These are phyloP conservation scores for Arxiozyma bovina DNA, from an alignment of 1,139 yeast genomes.

Conservation along the genomic window DNA sequence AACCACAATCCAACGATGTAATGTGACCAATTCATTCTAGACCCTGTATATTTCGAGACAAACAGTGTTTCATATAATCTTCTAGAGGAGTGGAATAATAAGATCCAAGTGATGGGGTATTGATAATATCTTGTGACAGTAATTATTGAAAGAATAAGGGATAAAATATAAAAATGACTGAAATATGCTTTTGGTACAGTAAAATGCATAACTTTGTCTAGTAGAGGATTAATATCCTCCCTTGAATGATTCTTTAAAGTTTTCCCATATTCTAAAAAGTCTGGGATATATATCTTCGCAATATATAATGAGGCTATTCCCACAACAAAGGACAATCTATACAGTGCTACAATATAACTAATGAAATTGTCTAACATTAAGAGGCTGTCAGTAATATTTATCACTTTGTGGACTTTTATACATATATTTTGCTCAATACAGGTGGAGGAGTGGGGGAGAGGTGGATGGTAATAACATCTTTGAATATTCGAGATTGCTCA, in stretches of 20 bases:
- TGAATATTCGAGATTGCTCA: too few species aligned
- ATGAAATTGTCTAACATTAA: background rate
- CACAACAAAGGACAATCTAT: slow-evolving; percentile 11
- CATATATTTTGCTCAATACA: too few species aligned
- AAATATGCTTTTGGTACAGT: slow-evolving; percentile 45
- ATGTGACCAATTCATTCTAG: slow-evolving; percentile 68
- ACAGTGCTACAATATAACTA: background rate
- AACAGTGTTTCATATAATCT: slow-evolving; percentile 52
- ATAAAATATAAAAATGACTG: slow-evolving; percentile 23
- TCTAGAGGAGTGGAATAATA: slow-evolving; percentile 53
- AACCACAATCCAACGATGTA: slow-evolving; percentile 66
- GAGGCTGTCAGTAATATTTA: too few species aligned
- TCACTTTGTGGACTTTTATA: background rate
- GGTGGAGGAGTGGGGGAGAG: background rate
- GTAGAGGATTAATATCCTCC: background rate
- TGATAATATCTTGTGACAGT: slow-evolving; percentile 11
- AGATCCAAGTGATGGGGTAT: slow-evolving; percentile 28
- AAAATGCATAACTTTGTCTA: slow-evolving; percentile 19
- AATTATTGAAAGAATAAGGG: slow-evolving; percentile 14
- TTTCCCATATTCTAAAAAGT: slow-evolving; percentile 35
- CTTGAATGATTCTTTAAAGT: slow-evolving; percentile 20
- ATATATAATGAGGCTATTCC: slow-evolving; percentile 19
- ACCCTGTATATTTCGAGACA: slow-evolving; percentile 41
- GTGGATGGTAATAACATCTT: background rate
- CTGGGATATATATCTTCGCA: slow-evolving; percentile 25